phyloP scores from a whole-genome alignment of 2,329 filamentous ascomycete genomes.

The Colletotrichum orchidophilum region DNA sequence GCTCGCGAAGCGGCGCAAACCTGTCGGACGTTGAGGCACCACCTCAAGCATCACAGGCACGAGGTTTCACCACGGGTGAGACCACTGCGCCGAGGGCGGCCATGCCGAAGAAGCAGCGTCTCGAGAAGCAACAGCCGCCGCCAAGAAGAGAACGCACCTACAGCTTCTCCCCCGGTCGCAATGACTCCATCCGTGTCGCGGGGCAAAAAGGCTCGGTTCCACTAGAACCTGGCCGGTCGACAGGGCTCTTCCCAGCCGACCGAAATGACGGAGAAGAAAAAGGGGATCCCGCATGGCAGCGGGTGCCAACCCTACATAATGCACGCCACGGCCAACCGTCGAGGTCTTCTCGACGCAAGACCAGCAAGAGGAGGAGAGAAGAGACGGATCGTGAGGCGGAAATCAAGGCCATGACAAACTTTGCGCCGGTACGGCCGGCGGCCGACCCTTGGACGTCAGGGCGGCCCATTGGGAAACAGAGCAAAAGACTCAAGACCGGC shows the following conservation, averaged over 20 bases:
- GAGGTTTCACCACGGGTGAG: slow-evolving; percentile 46
- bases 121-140: slow-evolving; percentile 52
- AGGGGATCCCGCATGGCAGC: slow-evolving; percentile 41
- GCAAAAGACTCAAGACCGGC: slow-evolving; percentile 70
- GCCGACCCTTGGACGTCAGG: slow-evolving; percentile 68
- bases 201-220: slow-evolving; percentile 32
- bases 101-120: slow-evolving; percentile 52
- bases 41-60: slow-evolving; percentile 41
- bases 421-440: slow-evolving; percentile 71
- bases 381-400: slow-evolving; percentile 86
- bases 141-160: slow-evolving; percentile 61
- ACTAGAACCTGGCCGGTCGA: slow-evolving; percentile 23
- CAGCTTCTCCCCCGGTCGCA: slow-evolving; percentile 70
- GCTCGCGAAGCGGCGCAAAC: slow-evolving; percentile 62
- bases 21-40: slow-evolving; percentile 61
- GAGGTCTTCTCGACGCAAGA: slow-evolving; percentile 68
- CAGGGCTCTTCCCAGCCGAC: slow-evolving; percentile 33
- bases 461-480: slow-evolving; percentile 69
- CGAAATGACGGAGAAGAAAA: slow-evolving; percentile 34
- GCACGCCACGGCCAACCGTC: slow-evolving; percentile 66
- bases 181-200: slow-evolving; percentile 61
- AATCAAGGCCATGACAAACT: slow-evolving; percentile 83
- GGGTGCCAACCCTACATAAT: slow-evolving; percentile 63
- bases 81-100: slow-evolving; percentile 32
- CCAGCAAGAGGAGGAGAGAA: slow-evolving; percentile 79